Evolutionary conservation across 495 filamentous ascomycete genomes (phyloP), one percentile per base, ranked within the genome.

Genomic region (Astrothelium subdiscretum): DNA sequence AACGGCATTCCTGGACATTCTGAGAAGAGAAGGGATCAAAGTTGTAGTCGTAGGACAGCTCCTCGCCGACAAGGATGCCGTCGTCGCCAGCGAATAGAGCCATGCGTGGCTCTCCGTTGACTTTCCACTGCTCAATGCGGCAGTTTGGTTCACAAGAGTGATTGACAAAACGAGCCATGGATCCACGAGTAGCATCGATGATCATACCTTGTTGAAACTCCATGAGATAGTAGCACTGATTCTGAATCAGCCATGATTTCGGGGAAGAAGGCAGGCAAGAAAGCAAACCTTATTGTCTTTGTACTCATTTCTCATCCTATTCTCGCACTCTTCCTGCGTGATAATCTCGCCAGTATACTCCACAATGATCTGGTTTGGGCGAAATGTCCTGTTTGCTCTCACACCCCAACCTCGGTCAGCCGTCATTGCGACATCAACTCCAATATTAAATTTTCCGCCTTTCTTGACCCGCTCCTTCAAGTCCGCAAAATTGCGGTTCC

Each of bases 21-120:
- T 73, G 68, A 13, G 62, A 63, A 11, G 73, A 74, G 62, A 74
- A 78, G 20, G 74, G 75, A 62, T 96, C 88, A 71, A 98, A 98
- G 73, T 98, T 98, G 80, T 98, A 98, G 79, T 98, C 94, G 73
- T 98, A 98, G n/a, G 91, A 97, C 63, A 98, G 77, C 71, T 98
- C 94, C 58, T 97, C 90, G 40, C 94, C 94, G 27, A 91, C 95
- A 80, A 87, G 88, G 70, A 98, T 89, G 1, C 88, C 90, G 11
- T 79, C 76, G 64, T 96, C 89, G 11, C 92, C 92, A 31, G 94
- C 95, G 72, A 98, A 98, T 1, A 98, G 82, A 26, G 92, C 94
- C 92, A 98, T 97, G 58, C 94, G 87, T 51, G 94, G 95, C 68
- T 95, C 91, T 20, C 90, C 90, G 32, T 84, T 84, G n/a, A 98